Evolutionary conservation across 2,329 filamentous ascomycete species (phyloP).

Genomic region (Pseudocercospora vitis): DNA sequence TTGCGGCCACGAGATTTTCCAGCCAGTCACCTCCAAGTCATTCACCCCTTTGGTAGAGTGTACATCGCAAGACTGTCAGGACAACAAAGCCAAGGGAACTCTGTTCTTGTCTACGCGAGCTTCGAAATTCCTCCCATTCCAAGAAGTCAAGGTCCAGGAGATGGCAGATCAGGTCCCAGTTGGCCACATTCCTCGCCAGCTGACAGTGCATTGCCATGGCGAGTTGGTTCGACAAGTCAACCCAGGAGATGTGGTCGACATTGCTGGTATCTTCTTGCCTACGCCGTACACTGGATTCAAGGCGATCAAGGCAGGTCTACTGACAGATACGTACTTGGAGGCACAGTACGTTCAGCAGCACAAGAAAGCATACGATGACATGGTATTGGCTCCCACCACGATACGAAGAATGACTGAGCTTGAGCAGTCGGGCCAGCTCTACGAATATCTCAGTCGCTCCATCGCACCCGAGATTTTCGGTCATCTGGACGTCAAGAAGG

Average conservation of each 20-base stretch:
- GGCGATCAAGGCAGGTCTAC: constrained; percentile 90
- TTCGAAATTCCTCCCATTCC: constrained; percentile 95
- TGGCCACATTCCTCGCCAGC: constrained; percentile 88
- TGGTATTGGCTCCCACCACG: constrained; percentile 76
- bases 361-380: constrained; percentile 96
- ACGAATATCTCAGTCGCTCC: constrained; percentile 91
- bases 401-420: constrained; percentile 83
- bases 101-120: constrained; percentile 92
- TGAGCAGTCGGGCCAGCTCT: constrained; percentile 82
- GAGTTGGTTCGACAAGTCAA: constrained; percentile 82
- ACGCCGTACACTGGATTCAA: constrained; percentile 99
- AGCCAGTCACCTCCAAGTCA: constrained; percentile 87
- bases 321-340: constrained; percentile 96
- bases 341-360: constrained; percentile 92
- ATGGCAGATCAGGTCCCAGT: constrained; percentile 99
- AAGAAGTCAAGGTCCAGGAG: constrained; percentile 98
- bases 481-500: constrained; percentile 96
- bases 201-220: constrained; percentile 88
- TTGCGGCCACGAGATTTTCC: constrained; percentile 96
- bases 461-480: constrained; percentile 98
- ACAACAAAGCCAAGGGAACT: constrained; percentile 89
- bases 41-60: constrained; percentile 86
- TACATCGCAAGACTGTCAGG: constrained; percentile 83
- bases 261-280: constrained; percentile 92
- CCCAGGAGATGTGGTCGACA: constrained; percentile 90